A percentile compares a stretch with the other conserved stretches of the same genome.
phyloP scores from a whole-genome alignment of 225 moss, liverwort and hornwort genomes.

The Sphagnum contortum region DNA sequence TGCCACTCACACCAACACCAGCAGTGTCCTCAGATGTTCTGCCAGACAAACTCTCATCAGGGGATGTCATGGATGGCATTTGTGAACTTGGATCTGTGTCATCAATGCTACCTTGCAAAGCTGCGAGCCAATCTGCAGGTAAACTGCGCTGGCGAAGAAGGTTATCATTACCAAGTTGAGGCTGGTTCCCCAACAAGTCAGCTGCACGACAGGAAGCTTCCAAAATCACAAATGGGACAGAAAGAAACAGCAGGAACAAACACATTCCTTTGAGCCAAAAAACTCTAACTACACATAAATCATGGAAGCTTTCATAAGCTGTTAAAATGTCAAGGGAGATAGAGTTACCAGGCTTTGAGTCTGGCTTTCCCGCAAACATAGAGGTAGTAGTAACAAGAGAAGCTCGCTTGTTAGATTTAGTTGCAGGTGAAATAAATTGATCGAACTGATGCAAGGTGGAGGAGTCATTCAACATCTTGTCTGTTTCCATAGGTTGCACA shows the following conservation, averaged over 20 bases:
- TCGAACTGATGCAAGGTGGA: conserved; percentile 12
- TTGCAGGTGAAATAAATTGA: conserved; percentile 17
- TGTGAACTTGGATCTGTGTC: conserved; percentile 17
- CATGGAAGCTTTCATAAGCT: no score
- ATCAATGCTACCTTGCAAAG: conserved; percentile 36
- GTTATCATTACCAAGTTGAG: conserved; percentile 2
- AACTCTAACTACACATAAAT: no score
- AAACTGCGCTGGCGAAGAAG: conserved; percentile 35
- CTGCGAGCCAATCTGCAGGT: conserved; percentile 31
- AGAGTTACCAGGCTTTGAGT: not conserved
- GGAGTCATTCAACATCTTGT: not conserved
- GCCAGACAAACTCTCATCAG: conserved; percentile 22
- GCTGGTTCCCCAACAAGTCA: no score
- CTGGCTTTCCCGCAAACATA: conserved; percentile 15
- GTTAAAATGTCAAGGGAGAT: no score
- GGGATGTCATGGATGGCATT: conserved; percentile 23
- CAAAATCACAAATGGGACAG: no score
- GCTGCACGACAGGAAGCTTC: no score
- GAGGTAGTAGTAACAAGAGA: conserved; percentile 10
- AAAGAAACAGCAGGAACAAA: no score
- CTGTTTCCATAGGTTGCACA: conserved; percentile 29
- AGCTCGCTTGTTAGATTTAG: conserved; percentile 21
- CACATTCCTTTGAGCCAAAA: no score
- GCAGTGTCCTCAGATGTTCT: conserved; percentile 20
- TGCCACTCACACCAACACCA: conserved; percentile 22